Conservation (phyloP, 2,329 filamentous ascomycete genomes). For the Colletotrichum australisinense region DNA sequence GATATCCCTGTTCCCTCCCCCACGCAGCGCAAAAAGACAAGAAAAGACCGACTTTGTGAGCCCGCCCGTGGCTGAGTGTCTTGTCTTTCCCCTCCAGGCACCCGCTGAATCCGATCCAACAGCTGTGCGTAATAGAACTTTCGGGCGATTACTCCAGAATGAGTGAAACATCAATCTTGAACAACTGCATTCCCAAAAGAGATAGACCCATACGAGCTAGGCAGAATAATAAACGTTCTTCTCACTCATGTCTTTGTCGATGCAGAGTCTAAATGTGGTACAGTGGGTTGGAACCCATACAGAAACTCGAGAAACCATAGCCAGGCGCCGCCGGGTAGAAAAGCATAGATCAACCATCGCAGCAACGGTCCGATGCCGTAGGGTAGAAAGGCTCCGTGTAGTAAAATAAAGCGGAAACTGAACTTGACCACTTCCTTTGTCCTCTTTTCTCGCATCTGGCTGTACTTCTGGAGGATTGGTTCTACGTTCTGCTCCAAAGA, state of each 20-base stretch:
- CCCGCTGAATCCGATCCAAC: not conserved
- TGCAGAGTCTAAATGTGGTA: not conserved
- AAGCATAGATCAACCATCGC: constrained; percentile 35
- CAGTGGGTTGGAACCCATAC: constrained; percentile 36
- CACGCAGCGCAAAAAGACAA: not conserved
- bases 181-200: not conserved
- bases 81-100: not conserved
- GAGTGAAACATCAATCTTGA: not conserved
- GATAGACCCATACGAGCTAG: not conserved
- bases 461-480: constrained; percentile 14
- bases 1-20: not conserved
- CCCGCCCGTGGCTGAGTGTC: not conserved
- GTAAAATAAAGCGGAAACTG: constrained; percentile 32
- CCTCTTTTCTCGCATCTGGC: constrained; percentile 30
- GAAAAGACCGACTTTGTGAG: not conserved
- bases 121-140: no score
- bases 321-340: constrained; percentile 35
- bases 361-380: constrained; percentile 32
- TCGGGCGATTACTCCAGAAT: not conserved
- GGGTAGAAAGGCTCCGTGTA: constrained; percentile 14
- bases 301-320: constrained; percentile 36
- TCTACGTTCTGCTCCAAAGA: not conserved
- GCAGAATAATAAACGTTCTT: not conserved
- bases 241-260: not conserved
- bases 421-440: constrained; percentile 35